phyloP scores from a whole-genome alignment of 2,329 filamentous ascomycete species.

The Plenodomus lindquistii region DNA sequence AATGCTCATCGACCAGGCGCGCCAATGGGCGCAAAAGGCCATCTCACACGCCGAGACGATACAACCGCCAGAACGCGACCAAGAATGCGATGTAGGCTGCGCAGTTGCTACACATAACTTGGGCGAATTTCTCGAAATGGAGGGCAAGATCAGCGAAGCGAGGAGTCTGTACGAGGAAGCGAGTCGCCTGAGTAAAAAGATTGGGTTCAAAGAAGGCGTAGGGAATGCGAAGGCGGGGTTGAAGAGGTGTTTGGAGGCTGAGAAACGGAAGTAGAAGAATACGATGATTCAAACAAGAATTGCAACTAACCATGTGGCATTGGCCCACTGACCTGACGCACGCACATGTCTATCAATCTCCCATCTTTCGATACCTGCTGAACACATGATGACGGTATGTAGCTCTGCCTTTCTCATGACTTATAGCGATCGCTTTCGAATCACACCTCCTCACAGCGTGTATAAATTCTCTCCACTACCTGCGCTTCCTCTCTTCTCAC shows the following conservation, averaged over 20 bases:
- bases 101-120: constrained; percentile 84
- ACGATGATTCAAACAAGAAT: background rate
- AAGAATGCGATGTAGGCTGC: constrained; percentile 83
- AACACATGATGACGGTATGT: too few relatives aligned
- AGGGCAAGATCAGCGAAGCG: constrained; percentile 68
- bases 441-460: too few relatives aligned
- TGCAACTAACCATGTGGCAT: too few relatives aligned
- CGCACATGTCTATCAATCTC: too few relatives aligned
- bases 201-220: constrained; percentile 53
- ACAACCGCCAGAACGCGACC: constrained; percentile 65
- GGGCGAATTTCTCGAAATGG: constrained; percentile 79
- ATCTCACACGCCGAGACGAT: constrained; percentile 69
- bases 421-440: too few relatives aligned
- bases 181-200: constrained; percentile 57
- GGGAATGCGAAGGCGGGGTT: constrained; percentile 48
- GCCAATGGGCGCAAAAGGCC: constrained; percentile 79
- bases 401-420: too few relatives aligned
- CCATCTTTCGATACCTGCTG: too few relatives aligned
- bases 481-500: too few relatives aligned
- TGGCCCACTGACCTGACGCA: too few relatives aligned
- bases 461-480: too few relatives aligned
- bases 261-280: constrained; percentile 11
- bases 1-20: constrained; percentile 69
- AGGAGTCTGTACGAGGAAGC: constrained; percentile 71
- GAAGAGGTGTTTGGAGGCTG: constrained; percentile 36